Evolutionary conservation across 2,329 filamentous ascomycete species (phyloP).

Genomic region (Fusarium coffeatum): DNA sequence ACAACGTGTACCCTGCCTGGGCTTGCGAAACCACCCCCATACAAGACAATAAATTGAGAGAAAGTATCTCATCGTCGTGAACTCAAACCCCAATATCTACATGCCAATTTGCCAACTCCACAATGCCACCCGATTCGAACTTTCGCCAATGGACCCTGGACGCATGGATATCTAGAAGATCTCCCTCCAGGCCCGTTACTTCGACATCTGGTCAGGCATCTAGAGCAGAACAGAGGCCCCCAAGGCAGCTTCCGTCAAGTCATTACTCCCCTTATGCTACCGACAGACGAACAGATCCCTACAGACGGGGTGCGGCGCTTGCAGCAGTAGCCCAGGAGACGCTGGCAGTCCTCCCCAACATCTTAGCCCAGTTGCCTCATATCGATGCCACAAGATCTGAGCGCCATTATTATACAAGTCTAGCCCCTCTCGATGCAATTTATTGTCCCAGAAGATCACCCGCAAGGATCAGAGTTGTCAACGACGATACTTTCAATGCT

Average conservation of each 20-base stretch:
- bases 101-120: not conserved
- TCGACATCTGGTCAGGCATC: constrained; percentile 20
- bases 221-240: constrained; percentile 21
- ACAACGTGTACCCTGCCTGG: not conserved
- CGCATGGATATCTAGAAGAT: constrained; percentile 41
- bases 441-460: constrained; percentile 57
- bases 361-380: constrained; percentile 59
- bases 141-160: constrained; percentile 45
- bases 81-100: not conserved
- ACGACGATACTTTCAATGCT: constrained; percentile 68
- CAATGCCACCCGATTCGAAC: constrained; percentile 15
- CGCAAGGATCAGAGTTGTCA: constrained; percentile 60
- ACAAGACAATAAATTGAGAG: not conserved
- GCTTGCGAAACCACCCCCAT: not conserved
- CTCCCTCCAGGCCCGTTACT: constrained; percentile 14
- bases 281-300: constrained; percentile 29
- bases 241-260: constrained; percentile 21
- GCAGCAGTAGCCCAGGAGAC: constrained; percentile 61
- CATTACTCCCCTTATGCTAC: constrained; percentile 10
- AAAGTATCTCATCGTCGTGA: not conserved
- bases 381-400: constrained; percentile 54
- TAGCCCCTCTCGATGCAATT: constrained; percentile 54
- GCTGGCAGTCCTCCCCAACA: constrained; percentile 57
- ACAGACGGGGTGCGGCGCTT: constrained; percentile 48
- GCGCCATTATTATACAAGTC: constrained; percentile 51